Evolutionary conservation across 2,329 filamentous ascomycete species (phyloP), one percentile per base, ranked within the genome.

Genomic region (Exophiala viscosa): DNA sequence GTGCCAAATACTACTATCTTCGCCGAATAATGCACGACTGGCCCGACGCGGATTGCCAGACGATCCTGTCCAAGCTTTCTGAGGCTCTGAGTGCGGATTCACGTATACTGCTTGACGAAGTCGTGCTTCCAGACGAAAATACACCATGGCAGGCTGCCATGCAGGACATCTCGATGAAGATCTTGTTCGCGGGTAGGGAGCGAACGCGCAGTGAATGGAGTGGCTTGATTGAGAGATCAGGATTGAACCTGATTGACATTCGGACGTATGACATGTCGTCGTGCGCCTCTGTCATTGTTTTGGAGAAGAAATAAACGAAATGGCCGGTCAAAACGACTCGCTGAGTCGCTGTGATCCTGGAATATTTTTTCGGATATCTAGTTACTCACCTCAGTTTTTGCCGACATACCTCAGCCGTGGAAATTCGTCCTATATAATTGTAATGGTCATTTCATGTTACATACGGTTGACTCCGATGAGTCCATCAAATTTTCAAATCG

Each of bases 101-200:
- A 0, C 59, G 63, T 11, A 65, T 77, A 17, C 54, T 77, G 17
- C 70, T 77, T 44, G 70, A 73, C 48, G 75, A 77, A n/a, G 64
- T 71, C 17, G 69, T 76, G 3, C 40, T 76, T 7, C 70, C 72
- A 1, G 60, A 73, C 23, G 58, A 41, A 3, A 65, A 65, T 3
- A 68, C 64, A 1, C 60, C 66, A 20, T 69, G 61, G 59, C 56
- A 67, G 36, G 63, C 67, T 1, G 58, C 67, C 1, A 57, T 61
- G 9, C 49, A 68, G 8, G 73, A 76, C 53, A 20, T 76, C 5
- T 64, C 58, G 2, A 73, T 75, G 69, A 68, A 72, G 65, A 28
- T 65, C 1, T 50, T 56, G 0, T 57, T 72, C 5, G 70, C 57
- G 2, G 62, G 65, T 0, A 61, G 58, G 18, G 71, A 75, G 60